phyloP scores from a whole-genome alignment of 2,329 filamentous ascomycete genomes.

The Tolypocladium inflatum region DNA sequence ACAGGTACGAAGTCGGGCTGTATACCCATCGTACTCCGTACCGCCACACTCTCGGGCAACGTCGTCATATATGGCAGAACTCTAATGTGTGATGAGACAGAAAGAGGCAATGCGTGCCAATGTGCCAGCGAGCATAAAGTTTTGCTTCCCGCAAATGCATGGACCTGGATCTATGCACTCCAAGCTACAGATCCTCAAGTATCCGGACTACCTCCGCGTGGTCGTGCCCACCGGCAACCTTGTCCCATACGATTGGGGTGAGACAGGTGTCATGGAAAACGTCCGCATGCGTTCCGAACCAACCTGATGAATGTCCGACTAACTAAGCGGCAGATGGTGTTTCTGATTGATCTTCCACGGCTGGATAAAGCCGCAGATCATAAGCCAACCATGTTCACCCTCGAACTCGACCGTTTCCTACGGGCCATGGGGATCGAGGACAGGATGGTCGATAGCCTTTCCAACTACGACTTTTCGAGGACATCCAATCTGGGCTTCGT shows the following conservation, averaged over 20 bases:
- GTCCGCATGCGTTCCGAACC: slow-evolving; percentile 28
- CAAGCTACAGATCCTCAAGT: slow-evolving; percentile 86
- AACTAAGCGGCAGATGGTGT: slow-evolving; percentile 50
- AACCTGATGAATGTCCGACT: neutral
- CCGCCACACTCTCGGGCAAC: too few species aligned
- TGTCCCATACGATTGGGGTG: slow-evolving; percentile 81
- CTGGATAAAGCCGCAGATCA: slow-evolving; percentile 24
- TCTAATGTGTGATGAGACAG: slow-evolving; percentile 13
- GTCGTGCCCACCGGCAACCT: slow-evolving; percentile 85
- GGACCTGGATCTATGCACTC: slow-evolving; percentile 78
- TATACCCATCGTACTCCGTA: neutral
- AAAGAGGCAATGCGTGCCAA: slow-evolving; percentile 39
- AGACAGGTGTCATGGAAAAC: slow-evolving; percentile 77
- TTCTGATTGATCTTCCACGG: slow-evolving; percentile 83
- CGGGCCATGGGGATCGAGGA: slow-evolving; percentile 54
- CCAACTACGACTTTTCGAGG: slow-evolving; percentile 71
- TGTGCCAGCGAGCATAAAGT: slow-evolving; percentile 46
- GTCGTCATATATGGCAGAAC: neutral
- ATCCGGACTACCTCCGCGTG: slow-evolving; percentile 61
- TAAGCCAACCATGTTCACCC: slow-evolving; percentile 46
- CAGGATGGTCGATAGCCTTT: slow-evolving; percentile 56
- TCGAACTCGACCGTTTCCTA: slow-evolving; percentile 64
- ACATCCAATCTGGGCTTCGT: slow-evolving; percentile 71
- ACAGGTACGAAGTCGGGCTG: slow-evolving; percentile 32
- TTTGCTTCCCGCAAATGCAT: slow-evolving; percentile 77